Base-by-base conservation (phyloP, 768 basidiomycete species). In the Dacryopinax spathularia region DNA sequence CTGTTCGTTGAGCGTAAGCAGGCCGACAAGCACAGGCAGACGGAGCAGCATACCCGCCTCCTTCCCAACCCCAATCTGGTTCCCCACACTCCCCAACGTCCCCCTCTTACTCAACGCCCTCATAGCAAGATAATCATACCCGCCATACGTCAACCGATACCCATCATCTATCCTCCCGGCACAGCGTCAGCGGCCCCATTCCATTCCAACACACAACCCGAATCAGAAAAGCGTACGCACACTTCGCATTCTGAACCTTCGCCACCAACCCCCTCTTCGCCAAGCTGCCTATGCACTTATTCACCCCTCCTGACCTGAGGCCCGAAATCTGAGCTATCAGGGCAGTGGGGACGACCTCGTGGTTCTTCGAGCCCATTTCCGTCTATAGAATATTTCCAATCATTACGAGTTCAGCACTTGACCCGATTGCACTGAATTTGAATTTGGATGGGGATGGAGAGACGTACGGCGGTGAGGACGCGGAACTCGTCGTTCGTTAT, bases 281-380 rank as follows among this genome's bases (percentile, higher is more conserved):
- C 16, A 98, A 81, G 20, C 84, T 84, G 2, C 91, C 92, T 62
- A 98, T 81, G 43, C 89, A 76, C 74, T 97, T 99, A 78, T 93
- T 95, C 56, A 95, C 88, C 3, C 93, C 92, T 48, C 96, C 96
- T 64, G 86, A 87, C 34, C 92, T 80, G 43, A 97, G 77, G n/a
- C 91, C 89, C 2, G 93, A 93, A 41, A 98, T 88, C 73, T 95
- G 91, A 2, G 88, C 86, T 66, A 98, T 90, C 68, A 98, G 82
- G 0, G 82, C 75, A 7, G 88, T 85, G 1, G 96, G 96, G 15
- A 99, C 94, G 35, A 96, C 82, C 74, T 98, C 89, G 70, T 99
- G 96, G 72, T 98, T 98, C 78, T 96, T 96, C 2, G 90, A 93
- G 20, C 95, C 96, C 81, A 95, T 91, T 77, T 99, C 96, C 34